phyloP scores from a whole-genome alignment of 495 filamentous ascomycete genomes.

The Cladorrhinum samala region DNA sequence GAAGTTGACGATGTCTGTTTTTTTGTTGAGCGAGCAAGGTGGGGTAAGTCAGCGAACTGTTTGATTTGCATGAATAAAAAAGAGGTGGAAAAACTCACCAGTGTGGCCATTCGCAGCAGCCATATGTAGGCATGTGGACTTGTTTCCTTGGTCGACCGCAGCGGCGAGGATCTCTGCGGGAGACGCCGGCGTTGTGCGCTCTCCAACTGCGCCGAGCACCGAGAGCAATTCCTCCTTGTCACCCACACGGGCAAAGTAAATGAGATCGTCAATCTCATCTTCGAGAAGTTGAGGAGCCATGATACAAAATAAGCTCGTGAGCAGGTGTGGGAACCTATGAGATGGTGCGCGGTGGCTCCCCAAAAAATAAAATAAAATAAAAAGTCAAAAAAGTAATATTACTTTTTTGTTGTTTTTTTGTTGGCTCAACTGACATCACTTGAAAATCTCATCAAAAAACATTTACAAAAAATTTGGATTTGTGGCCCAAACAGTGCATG shows the following conservation, averaged over 20 bases:
- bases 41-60: neutral
- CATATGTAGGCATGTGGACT: conserved; percentile 78
- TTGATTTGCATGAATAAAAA: neutral
- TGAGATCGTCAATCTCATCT: conserved; percentile 80
- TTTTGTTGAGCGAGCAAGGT: too few relatives aligned
- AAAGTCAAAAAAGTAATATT: too few relatives aligned
- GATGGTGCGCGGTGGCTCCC: too few relatives aligned
- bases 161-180: conserved; percentile 54
- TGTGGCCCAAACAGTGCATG: conserved; percentile 16
- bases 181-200: conserved; percentile 43
- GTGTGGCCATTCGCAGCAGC: conserved; percentile 81
- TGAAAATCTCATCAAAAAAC: too few relatives aligned
- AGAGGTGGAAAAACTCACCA: conserved; percentile 44
- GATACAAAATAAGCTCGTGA: too few relatives aligned
- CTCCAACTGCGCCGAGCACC: conserved; percentile 51
- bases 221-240: conserved; percentile 63
- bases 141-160: conserved; percentile 62
- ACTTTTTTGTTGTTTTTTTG: too few relatives aligned
- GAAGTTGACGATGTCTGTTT: conserved; percentile 34
- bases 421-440: too few relatives aligned
- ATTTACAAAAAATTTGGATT: too few relatives aligned
- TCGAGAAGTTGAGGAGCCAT: conserved; percentile 53
- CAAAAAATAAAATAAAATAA: too few relatives aligned
- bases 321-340: too few relatives aligned
- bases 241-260: conserved; percentile 73